Evolutionary conservation across 2,329 filamentous ascomycete genomes (phyloP).

Genomic region (Fusarium drepaniforme): DNA sequence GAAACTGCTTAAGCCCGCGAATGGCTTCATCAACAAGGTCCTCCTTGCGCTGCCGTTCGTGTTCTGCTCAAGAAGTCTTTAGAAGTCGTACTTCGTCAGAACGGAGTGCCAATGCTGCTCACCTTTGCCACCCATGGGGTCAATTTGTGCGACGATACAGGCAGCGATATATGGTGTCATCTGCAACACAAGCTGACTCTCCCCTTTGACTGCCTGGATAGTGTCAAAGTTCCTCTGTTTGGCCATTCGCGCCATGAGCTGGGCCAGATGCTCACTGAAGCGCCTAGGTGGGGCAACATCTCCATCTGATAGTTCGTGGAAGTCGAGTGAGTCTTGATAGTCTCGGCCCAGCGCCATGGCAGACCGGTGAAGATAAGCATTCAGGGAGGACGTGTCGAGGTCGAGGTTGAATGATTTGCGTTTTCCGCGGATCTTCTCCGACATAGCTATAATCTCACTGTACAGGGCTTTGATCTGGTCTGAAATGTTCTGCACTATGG

Average conservation of each 20-base stretch:
- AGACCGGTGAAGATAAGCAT: neutral
- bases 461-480: neutral
- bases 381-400: neutral
- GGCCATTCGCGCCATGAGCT: neutral
- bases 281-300: neutral
- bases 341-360: neutral
- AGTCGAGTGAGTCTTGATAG: neutral
- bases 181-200: neutral
- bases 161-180: neutral
- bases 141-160: neutral
- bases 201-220: neutral
- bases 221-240: neutral
- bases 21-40: neutral
- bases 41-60: neutral
- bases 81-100: too few species aligned
- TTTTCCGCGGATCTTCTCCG: neutral
- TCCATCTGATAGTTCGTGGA: neutral
- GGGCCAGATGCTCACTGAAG: neutral
- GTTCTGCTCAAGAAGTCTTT: neutral
- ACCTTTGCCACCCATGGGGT: neutral
- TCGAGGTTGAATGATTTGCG: neutral
- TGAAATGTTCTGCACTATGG: neutral
- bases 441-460: neutral
- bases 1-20: neutral
- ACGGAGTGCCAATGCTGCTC: neutral